Percentiles rank a stretch among this genome's conserved stretches.
phyloP scores from a whole-genome alignment of 208 protist species.

The Phytomonas sp. region DNA sequence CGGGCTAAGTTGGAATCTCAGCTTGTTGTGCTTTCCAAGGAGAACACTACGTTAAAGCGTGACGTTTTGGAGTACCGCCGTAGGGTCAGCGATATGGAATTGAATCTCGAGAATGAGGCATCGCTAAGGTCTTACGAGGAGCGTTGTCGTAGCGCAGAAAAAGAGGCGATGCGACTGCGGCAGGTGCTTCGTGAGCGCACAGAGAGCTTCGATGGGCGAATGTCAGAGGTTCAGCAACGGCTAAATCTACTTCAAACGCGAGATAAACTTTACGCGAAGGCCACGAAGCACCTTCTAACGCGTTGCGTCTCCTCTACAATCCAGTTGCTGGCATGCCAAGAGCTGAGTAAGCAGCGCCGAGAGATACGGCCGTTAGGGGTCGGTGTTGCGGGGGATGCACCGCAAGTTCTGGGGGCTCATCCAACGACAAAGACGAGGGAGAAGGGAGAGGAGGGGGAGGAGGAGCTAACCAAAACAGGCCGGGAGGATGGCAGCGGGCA shows the following conservation, averaged over 20 bases:
- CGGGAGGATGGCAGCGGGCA: background rate
- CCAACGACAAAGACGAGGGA: no score
- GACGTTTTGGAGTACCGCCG: slow-evolving; percentile 33
- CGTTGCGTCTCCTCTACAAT: background rate
- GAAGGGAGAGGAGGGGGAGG: no score
- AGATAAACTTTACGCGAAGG: slow-evolving; percentile 21
- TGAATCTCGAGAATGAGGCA: slow-evolving; percentile 32
- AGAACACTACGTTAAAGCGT: slow-evolving; percentile 33
- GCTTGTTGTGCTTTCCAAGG: slow-evolving; percentile 16
- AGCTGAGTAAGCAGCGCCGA: background rate
- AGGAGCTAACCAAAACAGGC: background rate
- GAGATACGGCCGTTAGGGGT: no score
- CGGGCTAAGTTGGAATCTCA: slow-evolving; percentile 16
- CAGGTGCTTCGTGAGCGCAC: slow-evolving; percentile 30
- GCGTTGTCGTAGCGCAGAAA: slow-evolving; percentile 28
- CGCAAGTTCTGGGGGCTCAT: no score
- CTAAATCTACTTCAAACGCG: slow-evolving; percentile 4
- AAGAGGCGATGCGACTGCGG: slow-evolving; percentile 35
- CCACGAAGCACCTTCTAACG: slow-evolving; percentile 21
- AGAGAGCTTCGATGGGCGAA: slow-evolving; percentile 15
- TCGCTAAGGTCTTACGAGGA: slow-evolving; percentile 26
- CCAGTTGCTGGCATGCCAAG: slow-evolving; percentile 13
- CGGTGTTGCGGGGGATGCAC: no score
- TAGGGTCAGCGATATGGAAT: slow-evolving; percentile 56
- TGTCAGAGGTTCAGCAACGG: slow-evolving; percentile 13